Evolutionary conservation across 1,284 basidiomycete species (phyloP).

Genomic region (Tilletia indica): DNA sequence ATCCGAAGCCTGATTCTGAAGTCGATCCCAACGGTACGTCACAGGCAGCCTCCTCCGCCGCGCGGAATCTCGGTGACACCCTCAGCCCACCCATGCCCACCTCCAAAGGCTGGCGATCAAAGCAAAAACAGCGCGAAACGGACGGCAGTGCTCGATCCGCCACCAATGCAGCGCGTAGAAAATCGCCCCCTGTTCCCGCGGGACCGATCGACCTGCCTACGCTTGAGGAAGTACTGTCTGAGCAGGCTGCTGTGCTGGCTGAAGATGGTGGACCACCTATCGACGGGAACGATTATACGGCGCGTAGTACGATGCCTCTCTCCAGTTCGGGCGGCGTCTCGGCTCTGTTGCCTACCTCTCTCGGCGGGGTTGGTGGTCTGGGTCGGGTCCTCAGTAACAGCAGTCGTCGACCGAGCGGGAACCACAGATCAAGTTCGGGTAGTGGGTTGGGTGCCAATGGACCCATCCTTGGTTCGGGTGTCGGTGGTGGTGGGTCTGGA

Average conservation of each 20-base stretch:
- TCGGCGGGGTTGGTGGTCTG: background rate
- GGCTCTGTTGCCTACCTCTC: constrained; percentile 4
- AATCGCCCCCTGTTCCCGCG: constrained; percentile 39
- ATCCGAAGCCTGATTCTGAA: background rate
- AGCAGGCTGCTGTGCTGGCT: constrained; percentile 42
- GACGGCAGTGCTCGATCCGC: constrained; percentile 1
- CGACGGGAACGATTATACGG: background rate
- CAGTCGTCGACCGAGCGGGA: no score
- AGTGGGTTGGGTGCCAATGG: background rate
- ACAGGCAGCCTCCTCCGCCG: background rate
- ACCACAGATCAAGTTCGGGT: no score
- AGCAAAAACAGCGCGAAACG: constrained; percentile 42
- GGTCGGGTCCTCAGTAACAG: background rate
- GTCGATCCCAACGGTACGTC: background rate
- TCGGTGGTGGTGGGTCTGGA: background rate
- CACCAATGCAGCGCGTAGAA: background rate
- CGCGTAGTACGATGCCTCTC: background rate
- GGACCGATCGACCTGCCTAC: constrained; percentile 49
- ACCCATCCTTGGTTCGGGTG: background rate
- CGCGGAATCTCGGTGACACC: constrained; percentile 9
- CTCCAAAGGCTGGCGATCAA: constrained; percentile 35
- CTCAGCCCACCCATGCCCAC: constrained; percentile 25
- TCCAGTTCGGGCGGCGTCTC: background rate
- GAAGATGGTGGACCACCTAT: constrained; percentile 31
- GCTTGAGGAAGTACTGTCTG: constrained; percentile 51